Evolutionary conservation across 164 flowering plant species (phyloP), one percentile per base, ranked within the genome.

Genomic region (Aristolochia contorta): DNA sequence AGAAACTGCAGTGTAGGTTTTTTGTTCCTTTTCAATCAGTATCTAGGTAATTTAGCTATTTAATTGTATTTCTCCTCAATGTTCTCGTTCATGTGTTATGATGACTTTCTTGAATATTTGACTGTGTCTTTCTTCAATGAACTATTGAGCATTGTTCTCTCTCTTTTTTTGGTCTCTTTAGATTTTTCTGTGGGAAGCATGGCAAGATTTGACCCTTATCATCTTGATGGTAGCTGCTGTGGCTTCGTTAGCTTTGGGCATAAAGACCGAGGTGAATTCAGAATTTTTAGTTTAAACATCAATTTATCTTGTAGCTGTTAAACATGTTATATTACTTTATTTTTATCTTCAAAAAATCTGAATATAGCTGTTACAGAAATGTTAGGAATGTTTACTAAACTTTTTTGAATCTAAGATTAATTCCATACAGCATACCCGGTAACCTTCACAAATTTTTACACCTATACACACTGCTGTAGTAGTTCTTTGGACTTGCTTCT

Each of bases 121-220:
- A 6, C 19, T 19, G 22, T 50, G 54, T 37, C n/a, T n/a, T n/a
- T n/a, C 33, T 32, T 32, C 33, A 37, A 37, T 37, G 43, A 37
- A 37, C 3, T 37, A 10, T 3, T 37, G 43, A 3, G 43, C 43
- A 37, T 37, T 12, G 1, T 49, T 49, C 6, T 49, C 0, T 49
- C 20, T 21, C 51, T 47, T 49, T 23, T 21, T 56, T 47, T 57
- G 12, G 37, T 14, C 21, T 21, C 19, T 69, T 23, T 57, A 94
- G 99, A 76, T 69, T 67, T 94, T 94, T 67, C 78, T 94, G 22
- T 91, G 92, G 97, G 97, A 94, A 67, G 95, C 99, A 56, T 91
- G 97, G 80, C 87, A 86, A 64, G 97, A 94, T 69, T 73, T 88
- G 9, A 94, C 99, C 15, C 78, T 91, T 54, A 84, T 94, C 60